Evolutionary conservation across 345 rosid genomes (phyloP), one percentile per base, ranked within the genome.

Genomic region (Salix brachista): DNA sequence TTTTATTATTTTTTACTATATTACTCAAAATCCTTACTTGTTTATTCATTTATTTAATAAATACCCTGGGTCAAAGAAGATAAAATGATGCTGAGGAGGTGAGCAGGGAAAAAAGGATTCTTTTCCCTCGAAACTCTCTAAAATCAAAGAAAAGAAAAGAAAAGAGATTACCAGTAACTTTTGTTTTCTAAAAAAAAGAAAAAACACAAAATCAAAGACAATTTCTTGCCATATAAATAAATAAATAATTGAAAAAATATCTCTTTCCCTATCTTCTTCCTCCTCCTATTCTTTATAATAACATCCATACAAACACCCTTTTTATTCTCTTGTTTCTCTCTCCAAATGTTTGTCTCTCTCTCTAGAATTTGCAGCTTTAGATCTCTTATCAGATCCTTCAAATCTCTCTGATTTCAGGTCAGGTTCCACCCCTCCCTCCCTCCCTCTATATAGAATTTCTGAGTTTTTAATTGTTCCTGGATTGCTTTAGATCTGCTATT

Each of bases 301-400:
- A 28, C 25, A 60, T 2, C 65, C 65, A 60, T 23, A 60, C 25
- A 60, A 23, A 23, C 36, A n/a, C 2, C 14, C 8, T 25, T 25
- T 28, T 65, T 8, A 6, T 2, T 23, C 6, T 0, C 41, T 25
- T 23, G 4, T 48, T 1, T 36, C 5, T 41, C 61, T 54, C n/a
- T 72, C 37, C 36, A 6, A 3, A 54, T 75, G 78, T 28, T 46
- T 7, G 75, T 54, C 62, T 30, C 69, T 68, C 77, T 79, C n/a
- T 60, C 77, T n/a, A 67, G 81, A 61, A 72, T 78, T 39, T 79
- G 78, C 77, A 41, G 67, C 48, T 30, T 42, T 1, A 39, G 78
- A 75, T 75, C 62, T 67, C 66, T 64, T 32, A 69, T 23, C 68
- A 3, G 60, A 50, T 80, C 37, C 82, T 60, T 71, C 36, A 14